Evolutionary conservation across 352 stramenopile species (phyloP).

Genomic region (Globisporangium okanoganense): DNA sequence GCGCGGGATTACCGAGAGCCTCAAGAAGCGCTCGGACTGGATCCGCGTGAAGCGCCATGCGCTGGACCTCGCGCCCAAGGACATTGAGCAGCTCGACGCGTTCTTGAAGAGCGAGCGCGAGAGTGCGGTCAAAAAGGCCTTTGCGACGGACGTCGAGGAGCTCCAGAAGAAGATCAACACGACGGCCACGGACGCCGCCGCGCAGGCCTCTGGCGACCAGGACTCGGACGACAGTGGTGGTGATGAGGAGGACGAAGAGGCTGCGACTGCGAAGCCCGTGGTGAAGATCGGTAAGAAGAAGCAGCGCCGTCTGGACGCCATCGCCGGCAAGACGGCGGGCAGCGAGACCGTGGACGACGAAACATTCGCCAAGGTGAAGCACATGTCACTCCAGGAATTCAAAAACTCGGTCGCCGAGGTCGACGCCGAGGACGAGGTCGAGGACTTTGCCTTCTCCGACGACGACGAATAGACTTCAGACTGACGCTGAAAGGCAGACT

Average conservation of each 20-base stretch:
- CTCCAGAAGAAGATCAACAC: slow-evolving; percentile 73
- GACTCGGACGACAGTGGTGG: slow-evolving; percentile 36
- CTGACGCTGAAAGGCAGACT: too few relatives aligned
- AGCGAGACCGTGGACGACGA: slow-evolving; percentile 55
- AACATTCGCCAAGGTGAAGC: slow-evolving; percentile 68
- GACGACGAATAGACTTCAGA: slow-evolving; percentile 48
- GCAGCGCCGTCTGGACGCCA: slow-evolving; percentile 32
- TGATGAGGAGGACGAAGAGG: slow-evolving; percentile 34
- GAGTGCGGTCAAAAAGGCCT: slow-evolving; percentile 82
- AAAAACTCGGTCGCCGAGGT: slow-evolving; percentile 70
- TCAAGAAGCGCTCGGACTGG: slow-evolving; percentile 74
- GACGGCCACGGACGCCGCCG: slow-evolving; percentile 16
- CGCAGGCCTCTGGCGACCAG: slow-evolving; percentile 18
- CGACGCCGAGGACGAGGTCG: slow-evolving; percentile 68
- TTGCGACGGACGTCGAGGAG: slow-evolving; percentile 57
- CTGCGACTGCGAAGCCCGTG: slow-evolving; percentile 18
- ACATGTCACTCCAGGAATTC: slow-evolving; percentile 83
- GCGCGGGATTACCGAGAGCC: slow-evolving; percentile 53
- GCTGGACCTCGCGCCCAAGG: slow-evolving; percentile 84
- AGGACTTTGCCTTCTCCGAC: slow-evolving; percentile 74
- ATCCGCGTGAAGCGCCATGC: slow-evolving; percentile 90
- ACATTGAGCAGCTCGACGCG: slow-evolving; percentile 81
- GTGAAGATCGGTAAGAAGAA: slow-evolving; percentile 35
- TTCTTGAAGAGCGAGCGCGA: slow-evolving; percentile 83
- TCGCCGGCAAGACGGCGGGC: slow-evolving; percentile 17